Conservation (phyloP, 1,284 basidiomycete species). For the Mixia osmundae region DNA sequence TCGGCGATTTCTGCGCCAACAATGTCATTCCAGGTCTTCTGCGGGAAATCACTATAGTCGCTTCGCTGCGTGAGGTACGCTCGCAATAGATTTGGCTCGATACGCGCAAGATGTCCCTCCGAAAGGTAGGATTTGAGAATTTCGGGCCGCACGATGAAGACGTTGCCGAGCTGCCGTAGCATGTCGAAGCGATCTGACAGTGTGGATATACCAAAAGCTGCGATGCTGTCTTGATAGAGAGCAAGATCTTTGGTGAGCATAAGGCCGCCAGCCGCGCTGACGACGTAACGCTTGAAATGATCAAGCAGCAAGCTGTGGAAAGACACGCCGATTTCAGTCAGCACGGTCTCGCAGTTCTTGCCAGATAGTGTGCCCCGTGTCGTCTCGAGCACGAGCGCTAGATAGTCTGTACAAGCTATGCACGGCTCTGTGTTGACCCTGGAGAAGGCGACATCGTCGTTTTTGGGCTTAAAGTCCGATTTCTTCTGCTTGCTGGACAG, state of each 20-base stretch:
- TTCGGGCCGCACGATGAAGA: conserved; percentile 83
- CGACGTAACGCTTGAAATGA: conserved; percentile 84
- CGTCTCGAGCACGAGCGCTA: conserved; percentile 55
- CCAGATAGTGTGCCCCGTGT: conserved; percentile 55
- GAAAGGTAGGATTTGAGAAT: conserved; percentile 80
- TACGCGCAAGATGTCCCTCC: conserved; percentile 60
- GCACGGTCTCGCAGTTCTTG: conserved; percentile 73
- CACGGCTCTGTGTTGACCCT: conserved; percentile 91
- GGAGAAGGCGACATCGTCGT: conserved; percentile 84
- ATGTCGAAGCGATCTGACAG: conserved; percentile 94
- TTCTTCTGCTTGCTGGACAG: conserved; percentile 73
- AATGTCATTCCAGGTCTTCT: too few species aligned
- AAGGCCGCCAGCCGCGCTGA: conserved; percentile 84
- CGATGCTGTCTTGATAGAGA: conserved; percentile 78
- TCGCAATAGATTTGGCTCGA: conserved; percentile 62
- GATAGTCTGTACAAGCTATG: conserved; percentile 55
- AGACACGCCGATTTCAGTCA: conserved; percentile 77
- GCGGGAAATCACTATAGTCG: conserved; percentile 33
- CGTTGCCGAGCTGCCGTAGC: conserved; percentile 86
- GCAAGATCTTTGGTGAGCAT: conserved; percentile 98
- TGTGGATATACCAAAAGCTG: conserved; percentile 52
- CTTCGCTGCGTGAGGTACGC: conserved; percentile 77
- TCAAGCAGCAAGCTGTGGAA: conserved; percentile 91
- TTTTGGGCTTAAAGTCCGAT: conserved; percentile 86
- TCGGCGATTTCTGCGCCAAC: too few species aligned